These are phyloP conservation scores for Linderina pennispora DNA, from an alignment of 192 early-diverging fungal species.

Conservation along the genomic window DNA sequence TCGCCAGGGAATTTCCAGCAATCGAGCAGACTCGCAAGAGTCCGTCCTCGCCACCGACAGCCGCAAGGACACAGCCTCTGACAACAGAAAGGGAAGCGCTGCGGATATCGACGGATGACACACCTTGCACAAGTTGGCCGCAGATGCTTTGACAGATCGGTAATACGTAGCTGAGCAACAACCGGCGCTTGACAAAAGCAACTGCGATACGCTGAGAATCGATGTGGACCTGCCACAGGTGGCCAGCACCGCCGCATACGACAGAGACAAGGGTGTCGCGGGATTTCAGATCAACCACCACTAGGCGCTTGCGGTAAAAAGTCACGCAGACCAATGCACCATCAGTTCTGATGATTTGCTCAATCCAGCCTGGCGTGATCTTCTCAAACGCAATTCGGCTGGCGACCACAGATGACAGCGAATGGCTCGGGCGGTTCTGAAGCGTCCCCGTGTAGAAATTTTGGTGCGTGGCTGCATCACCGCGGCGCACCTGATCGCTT, in stretches of 20 bases:
- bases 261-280: slow-evolving; percentile 63
- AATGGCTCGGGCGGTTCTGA: neutral
- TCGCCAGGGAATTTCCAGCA: neutral
- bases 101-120: slow-evolving; percentile 21
- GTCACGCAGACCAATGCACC: slow-evolving; percentile 55
- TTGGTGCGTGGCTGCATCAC: neutral
- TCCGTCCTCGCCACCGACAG: slow-evolving; percentile 19
- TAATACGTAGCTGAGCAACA: slow-evolving; percentile 47
- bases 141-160: neutral
- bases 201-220: slow-evolving; percentile 45
- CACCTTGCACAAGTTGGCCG: neutral
- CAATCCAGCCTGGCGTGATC: slow-evolving; percentile 74
- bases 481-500: neutral
- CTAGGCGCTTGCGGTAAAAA: slow-evolving; percentile 69
- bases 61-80: neutral
- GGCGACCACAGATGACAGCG: slow-evolving; percentile 23
- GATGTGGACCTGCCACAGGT: slow-evolving; percentile 62
- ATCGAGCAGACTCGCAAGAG: slow-evolving; percentile 1
- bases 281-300: slow-evolving; percentile 57
- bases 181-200: slow-evolving; percentile 34
- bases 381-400: slow-evolving; percentile 23
- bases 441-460: neutral
- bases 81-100: neutral
- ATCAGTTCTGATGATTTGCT: slow-evolving; percentile 50
- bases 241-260: slow-evolving; percentile 66